Conservation (phyloP, 2,329 filamentous ascomycete genomes). For the Neonectria punicea region DNA sequence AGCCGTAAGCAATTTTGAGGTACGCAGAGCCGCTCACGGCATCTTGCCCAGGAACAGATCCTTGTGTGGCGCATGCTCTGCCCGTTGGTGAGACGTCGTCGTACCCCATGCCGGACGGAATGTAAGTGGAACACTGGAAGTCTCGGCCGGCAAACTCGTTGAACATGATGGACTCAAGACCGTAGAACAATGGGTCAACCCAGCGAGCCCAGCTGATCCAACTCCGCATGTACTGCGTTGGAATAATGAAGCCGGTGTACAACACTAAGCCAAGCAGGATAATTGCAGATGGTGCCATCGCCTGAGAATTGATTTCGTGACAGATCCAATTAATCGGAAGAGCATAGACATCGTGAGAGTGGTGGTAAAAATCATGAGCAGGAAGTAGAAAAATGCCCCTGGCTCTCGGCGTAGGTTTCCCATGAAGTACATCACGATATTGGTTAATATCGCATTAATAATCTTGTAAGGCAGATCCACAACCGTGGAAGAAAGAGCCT, state of each 20-base stretch:
- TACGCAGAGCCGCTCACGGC: background rate
- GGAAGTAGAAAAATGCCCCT: constrained; percentile 69
- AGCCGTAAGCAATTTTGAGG: background rate
- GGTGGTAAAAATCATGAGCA: constrained; percentile 49
- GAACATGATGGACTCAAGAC: constrained; percentile 15
- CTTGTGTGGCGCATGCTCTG: background rate
- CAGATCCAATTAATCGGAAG: constrained; percentile 29
- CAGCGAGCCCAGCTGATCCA: constrained; percentile 67
- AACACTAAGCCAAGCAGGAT: constrained; percentile 62
- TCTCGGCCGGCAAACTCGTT: constrained; percentile 17
- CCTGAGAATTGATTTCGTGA: constrained; percentile 31
- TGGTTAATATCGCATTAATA: constrained; percentile 47
- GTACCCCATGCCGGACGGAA: background rate
- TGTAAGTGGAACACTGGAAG: background rate
- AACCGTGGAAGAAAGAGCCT: constrained; percentile 19
- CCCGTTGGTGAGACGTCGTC: background rate
- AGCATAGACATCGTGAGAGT: constrained; percentile 31
- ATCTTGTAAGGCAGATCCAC: constrained; percentile 15
- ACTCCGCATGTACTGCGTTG: background rate
- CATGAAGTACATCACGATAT: constrained; percentile 68
- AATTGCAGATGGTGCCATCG: constrained; percentile 62
- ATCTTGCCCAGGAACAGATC: background rate
- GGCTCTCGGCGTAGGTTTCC: constrained; percentile 66
- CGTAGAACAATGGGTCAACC: constrained; percentile 69
- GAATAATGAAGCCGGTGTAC: constrained; percentile 42